phyloP scores from a whole-genome alignment of 345 rosid genomes.

The Carallia pectinifolia region DNA sequence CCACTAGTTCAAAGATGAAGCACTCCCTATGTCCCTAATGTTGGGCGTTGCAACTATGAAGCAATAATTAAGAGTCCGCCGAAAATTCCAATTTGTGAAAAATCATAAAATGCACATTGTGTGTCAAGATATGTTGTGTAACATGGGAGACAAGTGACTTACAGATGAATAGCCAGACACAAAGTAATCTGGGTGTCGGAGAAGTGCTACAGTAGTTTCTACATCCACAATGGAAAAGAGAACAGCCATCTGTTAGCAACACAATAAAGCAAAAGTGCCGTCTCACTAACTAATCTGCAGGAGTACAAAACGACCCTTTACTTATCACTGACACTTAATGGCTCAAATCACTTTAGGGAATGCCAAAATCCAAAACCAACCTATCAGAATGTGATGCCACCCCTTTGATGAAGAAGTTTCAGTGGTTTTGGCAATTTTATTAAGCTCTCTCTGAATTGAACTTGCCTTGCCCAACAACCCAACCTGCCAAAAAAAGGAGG shows the following conservation, averaged over 20 bases:
- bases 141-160: neutral
- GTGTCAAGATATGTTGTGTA: neutral
- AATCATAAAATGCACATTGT: neutral
- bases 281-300: neutral
- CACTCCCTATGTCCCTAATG: neutral
- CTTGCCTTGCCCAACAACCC: slow-evolving; percentile 24
- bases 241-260: neutral
- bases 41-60: neutral
- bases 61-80: neutral
- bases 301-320: neutral
- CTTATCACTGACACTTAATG: neutral
- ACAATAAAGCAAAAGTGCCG: neutral
- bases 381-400: slow-evolving; percentile 20
- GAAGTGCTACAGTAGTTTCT: slow-evolving; percentile 20
- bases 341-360: neutral
- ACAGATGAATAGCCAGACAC: slow-evolving; percentile 23
- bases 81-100: neutral
- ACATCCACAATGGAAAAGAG: slow-evolving; percentile 1
- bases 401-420: slow-evolving; percentile 22
- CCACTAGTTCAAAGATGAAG: neutral
- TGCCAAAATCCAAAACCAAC: neutral
- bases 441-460: slow-evolving; percentile 26
- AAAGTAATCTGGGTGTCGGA: slow-evolving; percentile 12
- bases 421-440: slow-evolving; percentile 19
- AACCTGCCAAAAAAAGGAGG: slow-evolving; percentile 11